These are phyloP conservation scores for Graphiopsis chlorocephala DNA, from an alignment of 2,329 filamentous ascomycete species.

Conservation along the genomic window DNA sequence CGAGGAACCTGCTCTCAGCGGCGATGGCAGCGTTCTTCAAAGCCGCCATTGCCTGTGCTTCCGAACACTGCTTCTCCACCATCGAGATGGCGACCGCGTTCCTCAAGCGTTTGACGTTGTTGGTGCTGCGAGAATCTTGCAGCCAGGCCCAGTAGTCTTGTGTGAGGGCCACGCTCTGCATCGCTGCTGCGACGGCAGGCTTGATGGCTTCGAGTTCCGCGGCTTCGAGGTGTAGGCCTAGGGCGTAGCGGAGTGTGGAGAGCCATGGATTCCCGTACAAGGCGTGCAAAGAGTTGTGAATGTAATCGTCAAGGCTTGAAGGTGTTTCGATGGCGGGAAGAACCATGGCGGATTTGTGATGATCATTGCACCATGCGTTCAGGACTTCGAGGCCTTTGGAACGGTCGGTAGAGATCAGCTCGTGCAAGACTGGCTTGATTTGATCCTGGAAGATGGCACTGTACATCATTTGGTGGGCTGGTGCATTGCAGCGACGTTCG, in stretches of 20 bases:
- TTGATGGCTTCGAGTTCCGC: background rate
- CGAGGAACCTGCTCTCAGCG: background rate
- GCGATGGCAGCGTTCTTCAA: background rate
- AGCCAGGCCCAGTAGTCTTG: slow-evolving; percentile 10
- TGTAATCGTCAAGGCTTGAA: background rate
- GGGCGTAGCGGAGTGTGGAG: background rate
- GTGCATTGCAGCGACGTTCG: background rate
- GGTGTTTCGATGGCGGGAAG: background rate
- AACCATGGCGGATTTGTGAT: background rate
- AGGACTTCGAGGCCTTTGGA: background rate
- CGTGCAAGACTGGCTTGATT: background rate
- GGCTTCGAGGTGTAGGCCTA: background rate
- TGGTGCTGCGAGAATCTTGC: background rate
- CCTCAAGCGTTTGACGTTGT: background rate
- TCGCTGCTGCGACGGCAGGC: background rate
- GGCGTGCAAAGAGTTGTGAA: background rate
- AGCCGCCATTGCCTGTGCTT: background rate
- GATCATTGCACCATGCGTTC: background rate
- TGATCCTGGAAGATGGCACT: background rate
- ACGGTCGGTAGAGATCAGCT: background rate
- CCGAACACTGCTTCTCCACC: background rate
- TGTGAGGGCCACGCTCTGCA: background rate
- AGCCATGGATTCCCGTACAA: background rate
- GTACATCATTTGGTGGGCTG: background rate
- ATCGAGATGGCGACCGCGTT: slow-evolving; percentile 2